Base-by-base conservation (phyloP, 306 rosid species). In the Prinsepia uniflora region DNA sequence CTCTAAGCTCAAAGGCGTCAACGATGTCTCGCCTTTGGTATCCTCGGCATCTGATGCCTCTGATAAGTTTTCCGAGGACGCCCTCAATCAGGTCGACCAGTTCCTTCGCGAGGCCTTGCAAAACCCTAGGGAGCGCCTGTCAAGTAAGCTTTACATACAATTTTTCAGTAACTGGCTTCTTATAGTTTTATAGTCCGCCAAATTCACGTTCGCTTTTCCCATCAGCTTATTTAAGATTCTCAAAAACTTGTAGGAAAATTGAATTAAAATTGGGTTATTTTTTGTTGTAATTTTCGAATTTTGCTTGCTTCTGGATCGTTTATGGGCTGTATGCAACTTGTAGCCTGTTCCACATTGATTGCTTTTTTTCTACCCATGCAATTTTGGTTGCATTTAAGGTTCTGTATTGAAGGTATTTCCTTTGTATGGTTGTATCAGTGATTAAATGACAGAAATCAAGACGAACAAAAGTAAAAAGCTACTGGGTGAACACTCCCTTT, bases 41-140 rank as follows among this genome's bases (percentile, higher is more conserved):
- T 55, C 68, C 56, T 71, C 81, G 14, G 65, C 44, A 5, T 75
- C 82, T 1, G 62, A 19, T 8, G 70, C 49, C 45, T 60, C 67
- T 36, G 83, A 84, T 10, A 82, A 61, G 63, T 65, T 70, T 56
- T 73, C 79, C 4, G 98, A 90, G 64, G 96, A 88, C 58, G 73
- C 60, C 17, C 11, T 87, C 71, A 73, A 76, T 72, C 98, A 84
- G 85, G 96, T 94, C 1, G 97, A 94, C 79, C 95, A 82, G 85
- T 94, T 94, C 72, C 92, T 94, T 47, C 92, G 95, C 17, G 99
- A 94, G 75, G 99, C 99, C 44, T 72, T 94, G 83, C 96, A 89
- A 79, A 94, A 94, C 82, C 97, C 97, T 74, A 87, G 98, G 19
- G 97, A 94, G 84, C 97, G 98, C 52, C 84, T 94, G 30, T 86